A percentile compares a stretch with the other conserved stretches of the same genome.
Evolutionary conservation across 495 filamentous ascomycete genomes (phyloP).

Genomic region (Tetracladium setigerum): DNA sequence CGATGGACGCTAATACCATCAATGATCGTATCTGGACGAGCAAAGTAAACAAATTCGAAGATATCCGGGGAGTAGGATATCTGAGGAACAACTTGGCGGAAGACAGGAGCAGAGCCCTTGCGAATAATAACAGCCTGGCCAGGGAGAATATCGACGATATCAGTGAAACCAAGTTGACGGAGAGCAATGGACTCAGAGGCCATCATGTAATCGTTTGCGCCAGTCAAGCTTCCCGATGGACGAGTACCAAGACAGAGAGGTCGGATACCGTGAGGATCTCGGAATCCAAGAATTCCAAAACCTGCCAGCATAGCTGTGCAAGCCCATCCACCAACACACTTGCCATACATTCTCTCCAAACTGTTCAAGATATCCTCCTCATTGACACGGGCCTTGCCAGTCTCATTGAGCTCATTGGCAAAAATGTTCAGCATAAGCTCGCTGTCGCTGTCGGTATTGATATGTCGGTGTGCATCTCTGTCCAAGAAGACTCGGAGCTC

Average conservation of each 20-base stretch:
- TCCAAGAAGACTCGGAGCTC: constrained; percentile 75
- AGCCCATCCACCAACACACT: constrained; percentile 78
- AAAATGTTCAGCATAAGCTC: constrained; percentile 96
- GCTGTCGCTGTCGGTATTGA: constrained; percentile 94
- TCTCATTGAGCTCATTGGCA: constrained; percentile 87
- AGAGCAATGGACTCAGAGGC: constrained; percentile 94
- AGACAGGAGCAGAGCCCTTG: constrained; percentile 69
- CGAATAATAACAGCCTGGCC: constrained; percentile 92
- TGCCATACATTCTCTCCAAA: constrained; percentile 64
- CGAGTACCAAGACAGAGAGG: constrained; percentile 78
- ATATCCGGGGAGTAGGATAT: constrained; percentile 84
- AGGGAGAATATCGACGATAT: constrained; percentile 78
- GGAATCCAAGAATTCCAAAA: constrained; percentile 86
- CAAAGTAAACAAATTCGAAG: constrained; percentile 86
- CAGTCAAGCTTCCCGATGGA: constrained; percentile 49
- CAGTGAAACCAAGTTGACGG: constrained; percentile 73
- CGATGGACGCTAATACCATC: constrained; percentile 90
- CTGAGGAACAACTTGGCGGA: constrained; percentile 66
- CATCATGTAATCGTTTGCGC: constrained; percentile 89
- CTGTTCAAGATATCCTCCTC: constrained; percentile 80
- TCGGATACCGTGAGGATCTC: constrained; percentile 84
- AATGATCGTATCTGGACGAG: constrained; percentile 82
- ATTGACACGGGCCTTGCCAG: constrained; percentile 94
- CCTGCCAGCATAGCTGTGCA: constrained; percentile 91
- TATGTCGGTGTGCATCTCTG: constrained; percentile 82